Evolutionary conservation across 495 filamentous ascomycete species (phyloP).

Genomic region (Daldinia concentrica): DNA sequence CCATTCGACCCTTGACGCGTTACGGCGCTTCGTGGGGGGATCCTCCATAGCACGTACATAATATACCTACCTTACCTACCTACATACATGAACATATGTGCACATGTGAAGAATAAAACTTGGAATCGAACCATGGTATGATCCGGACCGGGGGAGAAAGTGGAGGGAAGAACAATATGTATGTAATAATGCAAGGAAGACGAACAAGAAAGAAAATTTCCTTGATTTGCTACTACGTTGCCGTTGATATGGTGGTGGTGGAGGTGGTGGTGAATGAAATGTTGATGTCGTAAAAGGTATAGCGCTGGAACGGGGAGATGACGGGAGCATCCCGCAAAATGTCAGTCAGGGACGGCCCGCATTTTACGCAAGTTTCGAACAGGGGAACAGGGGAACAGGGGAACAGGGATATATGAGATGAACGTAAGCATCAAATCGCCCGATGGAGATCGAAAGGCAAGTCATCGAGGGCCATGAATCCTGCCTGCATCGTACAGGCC

Average conservation of each 20-base stretch:
- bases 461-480: conserved; percentile 12
- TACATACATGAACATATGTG: not conserved
- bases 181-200: conserved; percentile 11
- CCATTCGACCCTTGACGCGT: conserved; percentile 1
- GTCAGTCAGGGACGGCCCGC: conserved; percentile 40
- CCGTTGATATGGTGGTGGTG: conserved; percentile 7
- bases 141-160: not conserved
- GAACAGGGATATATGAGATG: conserved; percentile 4
- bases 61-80: not conserved
- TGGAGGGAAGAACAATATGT: not conserved
- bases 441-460: conserved; percentile 40
- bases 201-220: conserved; percentile 17
- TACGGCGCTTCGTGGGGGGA: conserved; percentile 7
- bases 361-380: conserved; percentile 30
- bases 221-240: conserved; percentile 11
- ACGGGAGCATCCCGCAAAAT: conserved; percentile 37
- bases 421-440: conserved; percentile 35
- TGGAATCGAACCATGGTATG: conserved; percentile 5
- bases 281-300: conserved; percentile 15
- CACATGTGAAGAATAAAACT: not conserved
- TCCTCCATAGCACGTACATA: not conserved
- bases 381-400: not conserved
- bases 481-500: not conserved
- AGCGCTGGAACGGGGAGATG: conserved; percentile 37
- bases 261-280: not conserved